These are phyloP conservation scores for Exserohilum turcica DNA, from an alignment of 2,329 filamentous ascomycete species.

Conservation along the genomic window DNA sequence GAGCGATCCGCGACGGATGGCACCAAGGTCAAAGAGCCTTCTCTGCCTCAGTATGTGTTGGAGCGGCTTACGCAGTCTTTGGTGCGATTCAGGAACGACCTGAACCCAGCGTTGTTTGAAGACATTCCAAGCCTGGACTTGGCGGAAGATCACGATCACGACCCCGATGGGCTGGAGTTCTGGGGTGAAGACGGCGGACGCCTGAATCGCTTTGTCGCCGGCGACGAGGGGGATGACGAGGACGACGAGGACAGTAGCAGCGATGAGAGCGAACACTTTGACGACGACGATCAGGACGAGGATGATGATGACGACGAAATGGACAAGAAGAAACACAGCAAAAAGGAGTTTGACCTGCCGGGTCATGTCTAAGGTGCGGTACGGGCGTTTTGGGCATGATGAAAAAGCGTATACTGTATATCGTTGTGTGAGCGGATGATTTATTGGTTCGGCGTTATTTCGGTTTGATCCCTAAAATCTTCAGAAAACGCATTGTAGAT, in stretches of 20 bases:
- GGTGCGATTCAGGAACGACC: conserved; percentile 53
- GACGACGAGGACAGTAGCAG: conserved; percentile 42
- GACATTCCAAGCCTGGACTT: conserved; percentile 41
- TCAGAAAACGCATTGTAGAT: conserved; percentile 1
- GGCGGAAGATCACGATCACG: conserved; percentile 31
- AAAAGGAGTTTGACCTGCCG: conserved; percentile 42
- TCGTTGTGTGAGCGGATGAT: background rate
- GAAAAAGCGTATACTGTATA: conserved; percentile 7
- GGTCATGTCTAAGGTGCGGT: conserved; percentile 40
- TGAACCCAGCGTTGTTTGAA: conserved; percentile 43
- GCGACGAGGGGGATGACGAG: conserved; percentile 37
- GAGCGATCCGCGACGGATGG: conserved; percentile 43
- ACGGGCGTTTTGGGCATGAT: conserved; percentile 17
- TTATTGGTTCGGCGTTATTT: background rate
- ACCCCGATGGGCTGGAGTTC: conserved; percentile 39
- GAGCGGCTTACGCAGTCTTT: conserved; percentile 53
- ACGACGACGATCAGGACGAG: conserved; percentile 37
- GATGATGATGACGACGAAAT: conserved; percentile 36
- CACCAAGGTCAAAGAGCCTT: conserved; percentile 45
- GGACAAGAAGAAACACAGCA: conserved; percentile 26
- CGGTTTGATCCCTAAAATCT: background rate
- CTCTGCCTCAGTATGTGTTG: conserved; percentile 53
- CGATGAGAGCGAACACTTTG: conserved; percentile 44
- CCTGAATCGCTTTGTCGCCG: conserved; percentile 28
- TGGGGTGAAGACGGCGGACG: conserved; percentile 42